phyloP scores from a whole-genome alignment of 2,329 filamentous ascomycete genomes.

The Colletotrichum sidae region DNA sequence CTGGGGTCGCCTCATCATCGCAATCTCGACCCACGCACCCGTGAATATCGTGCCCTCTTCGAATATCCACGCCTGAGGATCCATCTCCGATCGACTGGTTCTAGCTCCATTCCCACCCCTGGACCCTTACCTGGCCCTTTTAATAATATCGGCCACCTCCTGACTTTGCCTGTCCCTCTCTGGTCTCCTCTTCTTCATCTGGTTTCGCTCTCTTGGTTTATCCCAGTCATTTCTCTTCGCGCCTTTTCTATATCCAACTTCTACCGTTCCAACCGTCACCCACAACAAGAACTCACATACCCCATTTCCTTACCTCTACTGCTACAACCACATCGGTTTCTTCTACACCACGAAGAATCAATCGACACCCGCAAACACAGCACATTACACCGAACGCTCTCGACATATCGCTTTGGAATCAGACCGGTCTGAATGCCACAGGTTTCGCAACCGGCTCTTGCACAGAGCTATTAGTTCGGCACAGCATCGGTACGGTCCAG shows the following conservation, averaged over 20 bases:
- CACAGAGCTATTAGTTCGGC: conserved; percentile 48
- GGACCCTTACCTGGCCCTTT: conserved; percentile 41
- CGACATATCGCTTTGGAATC: conserved; percentile 10
- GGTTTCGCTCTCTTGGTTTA: conserved; percentile 39
- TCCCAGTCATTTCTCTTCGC: conserved; percentile 32
- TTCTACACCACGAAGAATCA: conserved; percentile 5
- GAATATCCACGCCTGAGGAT: conserved; percentile 36
- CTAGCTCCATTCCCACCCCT: conserved; percentile 38
- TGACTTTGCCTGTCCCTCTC: conserved; percentile 43
- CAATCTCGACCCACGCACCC: conserved; percentile 36
- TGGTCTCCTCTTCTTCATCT: conserved; percentile 40
- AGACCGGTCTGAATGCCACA: conserved; percentile 49
- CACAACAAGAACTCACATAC: conserved; percentile 24
- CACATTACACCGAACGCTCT: background rate
- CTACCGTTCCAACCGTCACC: conserved; percentile 28
- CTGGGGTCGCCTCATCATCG: conserved; percentile 35
- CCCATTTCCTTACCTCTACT: conserved; percentile 25
- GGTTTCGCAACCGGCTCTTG: conserved; percentile 50
- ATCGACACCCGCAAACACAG: conserved; percentile 1
- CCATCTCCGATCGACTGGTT: conserved; percentile 41
- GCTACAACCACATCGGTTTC: conserved; percentile 12
- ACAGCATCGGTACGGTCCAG: conserved; percentile 41
- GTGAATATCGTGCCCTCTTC: conserved; percentile 32
- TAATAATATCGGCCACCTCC: conserved; percentile 41
- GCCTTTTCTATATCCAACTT: conserved; percentile 36